Evolutionary conservation across 495 filamentous ascomycete genomes (phyloP).

Genomic region (Physcia stellaris): DNA sequence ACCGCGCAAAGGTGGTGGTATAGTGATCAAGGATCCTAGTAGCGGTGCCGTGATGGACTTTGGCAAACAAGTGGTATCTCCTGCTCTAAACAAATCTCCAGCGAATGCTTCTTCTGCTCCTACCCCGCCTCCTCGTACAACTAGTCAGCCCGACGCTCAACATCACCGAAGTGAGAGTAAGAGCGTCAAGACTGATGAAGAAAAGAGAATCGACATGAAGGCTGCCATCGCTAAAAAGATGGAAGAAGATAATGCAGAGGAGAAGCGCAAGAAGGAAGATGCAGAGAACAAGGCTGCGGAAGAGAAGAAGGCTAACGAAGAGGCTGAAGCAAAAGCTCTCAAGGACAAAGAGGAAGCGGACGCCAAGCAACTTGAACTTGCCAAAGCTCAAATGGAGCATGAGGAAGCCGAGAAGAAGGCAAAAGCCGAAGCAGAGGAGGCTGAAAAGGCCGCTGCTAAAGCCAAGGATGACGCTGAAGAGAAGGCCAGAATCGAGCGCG

Average conservation of each 20-base stretch:
- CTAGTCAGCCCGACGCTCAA: conserved; percentile 34
- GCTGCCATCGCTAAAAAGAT: conserved; percentile 52
- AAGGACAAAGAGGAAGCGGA: conserved; percentile 28
- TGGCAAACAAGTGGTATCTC: conserved; percentile 40
- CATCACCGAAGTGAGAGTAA: conserved; percentile 47
- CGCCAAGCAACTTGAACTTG: conserved; percentile 19
- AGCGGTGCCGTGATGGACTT: conserved; percentile 53
- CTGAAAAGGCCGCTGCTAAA: conserved; percentile 20
- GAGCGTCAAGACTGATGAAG: conserved; percentile 49
- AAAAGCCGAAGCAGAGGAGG: conserved; percentile 28
- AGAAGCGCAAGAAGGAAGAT: conserved; percentile 37
- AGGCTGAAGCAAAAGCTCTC: conserved; percentile 29
- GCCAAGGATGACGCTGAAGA: conserved; percentile 23
- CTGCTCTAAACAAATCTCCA: conserved; percentile 40
- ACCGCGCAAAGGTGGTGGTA: conserved; percentile 46
- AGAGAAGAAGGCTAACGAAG: conserved; percentile 33
- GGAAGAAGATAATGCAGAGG: conserved; percentile 37
- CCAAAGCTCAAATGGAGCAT: conserved; percentile 33
- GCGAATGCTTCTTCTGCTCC: conserved; percentile 49
- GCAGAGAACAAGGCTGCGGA: conserved; percentile 32
- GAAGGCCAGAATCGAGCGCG: conserved; percentile 26
- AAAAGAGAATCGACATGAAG: conserved; percentile 55
- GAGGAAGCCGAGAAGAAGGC: conserved; percentile 32
- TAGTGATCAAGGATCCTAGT: conserved; percentile 65
- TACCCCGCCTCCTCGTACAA: conserved; percentile 43